These are phyloP conservation scores for Rhizoclosmatium globosum DNA, from an alignment of 192 early-diverging fungal genomes.

Conservation along the genomic window DNA sequence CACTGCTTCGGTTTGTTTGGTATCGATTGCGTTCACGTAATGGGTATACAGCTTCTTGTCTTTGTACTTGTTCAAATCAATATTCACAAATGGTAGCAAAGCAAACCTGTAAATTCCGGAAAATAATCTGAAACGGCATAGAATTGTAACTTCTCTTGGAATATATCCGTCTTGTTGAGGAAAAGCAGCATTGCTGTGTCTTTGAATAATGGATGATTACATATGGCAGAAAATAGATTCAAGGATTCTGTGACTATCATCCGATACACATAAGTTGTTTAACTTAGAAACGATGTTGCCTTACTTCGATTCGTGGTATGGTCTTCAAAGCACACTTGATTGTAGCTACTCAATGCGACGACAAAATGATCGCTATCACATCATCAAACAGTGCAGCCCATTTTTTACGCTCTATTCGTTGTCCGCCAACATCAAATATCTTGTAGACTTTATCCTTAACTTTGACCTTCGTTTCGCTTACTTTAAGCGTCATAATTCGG, in stretches of 20 bases:
- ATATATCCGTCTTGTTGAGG: constrained; percentile 71
- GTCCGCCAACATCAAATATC: constrained; percentile 69
- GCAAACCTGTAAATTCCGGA: constrained; percentile 58
- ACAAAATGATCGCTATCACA: constrained; percentile 66
- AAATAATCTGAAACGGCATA: constrained; percentile 63
- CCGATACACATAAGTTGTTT: neutral
- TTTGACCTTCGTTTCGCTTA: neutral
- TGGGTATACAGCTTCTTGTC: constrained; percentile 63
- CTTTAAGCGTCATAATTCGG: neutral
- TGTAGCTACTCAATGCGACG: constrained; percentile 62
- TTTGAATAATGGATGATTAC: constrained; percentile 50
- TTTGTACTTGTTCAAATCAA: constrained; percentile 43
- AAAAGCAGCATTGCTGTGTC: constrained; percentile 67
- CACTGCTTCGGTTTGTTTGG: constrained; percentile 60
- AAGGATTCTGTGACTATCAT: constrained; percentile 46
- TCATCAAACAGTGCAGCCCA: constrained; percentile 70
- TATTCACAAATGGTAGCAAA: neutral
- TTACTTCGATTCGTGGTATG: constrained; percentile 50
- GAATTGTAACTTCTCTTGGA: constrained; percentile 60
- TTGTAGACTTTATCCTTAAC: neutral
- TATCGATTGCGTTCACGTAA: constrained; percentile 69
- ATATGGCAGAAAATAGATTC: constrained; percentile 47
- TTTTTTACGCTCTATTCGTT: constrained; percentile 60
- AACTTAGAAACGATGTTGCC: neutral
- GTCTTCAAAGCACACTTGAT: constrained; percentile 63